Base-by-base conservation (phyloP, 2,329 filamentous ascomycete species). In the Neonectria hederae region DNA sequence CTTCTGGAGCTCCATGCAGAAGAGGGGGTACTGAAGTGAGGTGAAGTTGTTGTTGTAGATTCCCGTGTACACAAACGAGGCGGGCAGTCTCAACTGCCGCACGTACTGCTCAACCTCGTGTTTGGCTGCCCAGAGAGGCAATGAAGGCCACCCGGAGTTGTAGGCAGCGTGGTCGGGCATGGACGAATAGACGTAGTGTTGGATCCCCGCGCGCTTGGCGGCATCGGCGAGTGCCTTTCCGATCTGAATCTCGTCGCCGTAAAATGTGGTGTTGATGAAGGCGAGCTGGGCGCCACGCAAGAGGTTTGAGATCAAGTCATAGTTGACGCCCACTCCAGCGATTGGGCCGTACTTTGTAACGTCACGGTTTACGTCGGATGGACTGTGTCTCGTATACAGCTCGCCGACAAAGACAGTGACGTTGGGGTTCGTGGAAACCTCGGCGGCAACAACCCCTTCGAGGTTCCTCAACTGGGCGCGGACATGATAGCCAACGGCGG, bases 31-130 rank as follows among this genome's bases (percentile, higher is more conserved):
- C 1, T 89, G 89, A 32, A 97, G 85, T 51, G 92, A 96, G 30
- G 95, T 98, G 80, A 98, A 99, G 78, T 99, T 98, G 81, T 98
- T 98, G 84, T 98, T 97, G 84, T 98, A 99, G 73, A 97, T 97
- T 64, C 95, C 96, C 10, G 94, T 93, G 79, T 97, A 97, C 69
- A 97, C 90, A 78, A 97, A 98, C 0, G 95, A 98, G 1, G 94
- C 90, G 0, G 93, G 93, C 11, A 97, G 84, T 10, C 90, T 90
- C 43, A 97, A 87, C 76, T 93, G 88, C 62, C 92, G 89, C 55
- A 97, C 87, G 78, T 98, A 97, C 59, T 96, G 92, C 80, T 98
- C 96, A 45, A 98, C 91, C 54, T 92, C 90, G 79, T 97, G 94
- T 80, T 99, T 99, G 65, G 91, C 90, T 5, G 92, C 90, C 95